A percentile compares a stretch with the other conserved stretches of the same genome.
Conservation (phyloP, 225 moss, liverwort and hornwort genomes). For the Bryum argenteum region DNA sequence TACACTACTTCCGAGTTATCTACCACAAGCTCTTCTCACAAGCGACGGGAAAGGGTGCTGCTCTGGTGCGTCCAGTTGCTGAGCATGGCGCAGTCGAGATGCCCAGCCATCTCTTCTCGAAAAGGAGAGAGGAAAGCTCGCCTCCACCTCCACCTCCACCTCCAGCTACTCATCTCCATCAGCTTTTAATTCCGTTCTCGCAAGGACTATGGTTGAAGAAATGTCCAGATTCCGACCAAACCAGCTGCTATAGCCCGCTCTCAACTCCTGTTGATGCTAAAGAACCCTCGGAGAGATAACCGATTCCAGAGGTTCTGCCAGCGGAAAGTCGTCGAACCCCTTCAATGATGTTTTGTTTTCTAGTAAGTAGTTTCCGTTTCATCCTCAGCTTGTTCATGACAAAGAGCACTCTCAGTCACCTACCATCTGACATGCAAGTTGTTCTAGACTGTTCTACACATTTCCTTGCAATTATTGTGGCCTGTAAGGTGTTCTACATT, state of each 20-base stretch:
- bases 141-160: slow-evolving; percentile 30
- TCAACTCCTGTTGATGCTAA: slow-evolving; percentile 35
- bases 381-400: too few species aligned
- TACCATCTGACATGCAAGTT: too few species aligned
- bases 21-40: slow-evolving; percentile 58
- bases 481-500: too few species aligned
- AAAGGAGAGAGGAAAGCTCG: slow-evolving; percentile 25
- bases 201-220: slow-evolving; percentile 51
- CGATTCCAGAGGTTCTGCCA: not conserved
- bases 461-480: too few species aligned
- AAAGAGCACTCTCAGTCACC: too few species aligned
- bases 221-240: slow-evolving; percentile 35
- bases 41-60: slow-evolving; percentile 33
- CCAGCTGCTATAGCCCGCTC: slow-evolving; percentile 33
- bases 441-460: too few species aligned
- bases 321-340: not conserved
- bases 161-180: slow-evolving; percentile 34
- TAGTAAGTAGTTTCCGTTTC: too few species aligned
- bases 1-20: slow-evolving; percentile 63
- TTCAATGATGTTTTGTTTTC: too few species aligned
- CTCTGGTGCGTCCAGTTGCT: slow-evolving; percentile 63
- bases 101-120: slow-evolving; percentile 32
- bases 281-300: slow-evolving; percentile 29
- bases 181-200: slow-evolving; percentile 51
- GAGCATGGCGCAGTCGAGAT: slow-evolving; percentile 59